Evolutionary conservation across 2,329 filamentous ascomycete species (phyloP).

Genomic region (Penicillium brevicompactum): DNA sequence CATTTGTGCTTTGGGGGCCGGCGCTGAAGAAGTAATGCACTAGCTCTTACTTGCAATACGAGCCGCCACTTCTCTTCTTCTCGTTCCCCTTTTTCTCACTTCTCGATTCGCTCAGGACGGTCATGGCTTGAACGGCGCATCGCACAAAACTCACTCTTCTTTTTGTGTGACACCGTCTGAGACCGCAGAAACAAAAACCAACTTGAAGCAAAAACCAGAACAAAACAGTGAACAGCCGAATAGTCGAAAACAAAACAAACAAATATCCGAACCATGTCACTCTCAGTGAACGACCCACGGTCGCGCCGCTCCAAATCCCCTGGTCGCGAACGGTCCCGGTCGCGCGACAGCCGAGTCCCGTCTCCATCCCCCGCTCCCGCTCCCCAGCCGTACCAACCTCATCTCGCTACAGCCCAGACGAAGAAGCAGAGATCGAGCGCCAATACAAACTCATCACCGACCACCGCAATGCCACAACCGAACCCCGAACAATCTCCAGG

Average conservation of each 20-base stretch:
- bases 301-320: conserved; percentile 51
- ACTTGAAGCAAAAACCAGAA: background rate
- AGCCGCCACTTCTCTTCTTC: background rate
- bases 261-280: conserved; percentile 31
- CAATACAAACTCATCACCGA: conserved; percentile 24
- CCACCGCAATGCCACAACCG: conserved; percentile 3
- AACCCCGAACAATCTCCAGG: background rate
- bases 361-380: conserved; percentile 34
- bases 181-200: background rate
- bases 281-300: conserved; percentile 44
- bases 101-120: background rate
- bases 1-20: background rate
- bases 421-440: conserved; percentile 25
- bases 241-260: conserved; percentile 8
- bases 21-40: background rate
- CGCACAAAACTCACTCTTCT: background rate
- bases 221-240: background rate
- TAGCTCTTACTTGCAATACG: background rate
- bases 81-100: background rate
- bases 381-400: conserved; percentile 18
- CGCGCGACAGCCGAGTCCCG: conserved; percentile 42
- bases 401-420: conserved; percentile 16
- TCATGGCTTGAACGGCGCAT: background rate
- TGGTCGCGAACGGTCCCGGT: conserved; percentile 46
- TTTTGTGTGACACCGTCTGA: background rate